A percentile compares a stretch with the other conserved stretches of the same genome.
Evolutionary conservation across 2,329 filamentous ascomycete species (phyloP).

Genomic region (Rhynchosporium agropyri): DNA sequence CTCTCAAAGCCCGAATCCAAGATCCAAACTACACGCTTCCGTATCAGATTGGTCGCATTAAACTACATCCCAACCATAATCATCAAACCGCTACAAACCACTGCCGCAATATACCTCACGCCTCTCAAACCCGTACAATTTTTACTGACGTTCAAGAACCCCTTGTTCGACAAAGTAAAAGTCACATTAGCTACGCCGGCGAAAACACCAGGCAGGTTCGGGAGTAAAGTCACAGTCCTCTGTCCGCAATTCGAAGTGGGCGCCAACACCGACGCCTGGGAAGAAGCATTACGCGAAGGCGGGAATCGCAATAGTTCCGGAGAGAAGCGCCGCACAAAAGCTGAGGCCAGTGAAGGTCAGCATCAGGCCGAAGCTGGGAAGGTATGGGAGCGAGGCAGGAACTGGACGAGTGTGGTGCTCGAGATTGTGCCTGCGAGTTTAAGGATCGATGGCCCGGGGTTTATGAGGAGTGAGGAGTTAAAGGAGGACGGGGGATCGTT

Average conservation of each 20-base stretch:
- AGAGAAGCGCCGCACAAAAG: conserved; percentile 44
- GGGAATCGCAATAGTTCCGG: conserved; percentile 46
- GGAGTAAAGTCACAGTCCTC: conserved; percentile 82
- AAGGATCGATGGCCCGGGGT: conserved; percentile 29
- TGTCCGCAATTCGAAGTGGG: conserved; percentile 95
- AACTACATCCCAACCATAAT: conserved; percentile 85
- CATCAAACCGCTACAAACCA: conserved; percentile 62
- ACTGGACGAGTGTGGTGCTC: conserved; percentile 92
- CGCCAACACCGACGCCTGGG: conserved; percentile 91
- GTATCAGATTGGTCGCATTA: conserved; percentile 85
- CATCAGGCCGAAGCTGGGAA: conserved; percentile 81
- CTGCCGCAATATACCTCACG: conserved; percentile 37
- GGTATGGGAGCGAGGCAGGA: conserved; percentile 91
- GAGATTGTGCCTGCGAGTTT: conserved; percentile 72
- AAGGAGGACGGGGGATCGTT: conserved; percentile 51
- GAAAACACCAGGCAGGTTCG: conserved; percentile 74
- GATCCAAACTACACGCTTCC: conserved; percentile 83
- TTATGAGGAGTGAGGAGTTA: conserved; percentile 41
- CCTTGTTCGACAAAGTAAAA: conserved; percentile 87
- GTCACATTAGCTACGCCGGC: conserved; percentile 86
- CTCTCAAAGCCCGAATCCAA: conserved; percentile 93
- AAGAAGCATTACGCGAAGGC: conserved; percentile 69
- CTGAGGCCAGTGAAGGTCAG: conserved; percentile 44
- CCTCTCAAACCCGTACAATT: conserved; percentile 67
- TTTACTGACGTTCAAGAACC: conserved; percentile 88